Percentiles rank a stretch among this genome's conserved stretches.
Conservation (phyloP, 371 early-diverging fungal species). For the Actinomucor elegans region DNA sequence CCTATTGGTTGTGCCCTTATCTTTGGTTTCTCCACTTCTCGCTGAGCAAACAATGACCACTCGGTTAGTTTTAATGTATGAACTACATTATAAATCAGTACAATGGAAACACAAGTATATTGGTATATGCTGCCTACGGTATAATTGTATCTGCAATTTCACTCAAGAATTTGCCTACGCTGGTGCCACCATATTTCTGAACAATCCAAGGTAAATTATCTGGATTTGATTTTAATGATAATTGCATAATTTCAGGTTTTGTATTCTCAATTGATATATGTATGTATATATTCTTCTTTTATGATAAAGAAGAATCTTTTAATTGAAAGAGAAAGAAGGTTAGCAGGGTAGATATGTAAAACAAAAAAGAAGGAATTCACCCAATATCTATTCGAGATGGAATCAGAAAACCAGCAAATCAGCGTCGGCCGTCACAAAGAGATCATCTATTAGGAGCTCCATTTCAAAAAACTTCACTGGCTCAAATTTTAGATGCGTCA, state of each 20-base stretch:
- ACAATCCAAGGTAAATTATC: conserved; percentile 64
- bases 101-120: not conserved
- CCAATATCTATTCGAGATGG: conserved; percentile 4
- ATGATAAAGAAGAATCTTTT: not conserved
- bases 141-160: conserved; percentile 59
- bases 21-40: conserved; percentile 75
- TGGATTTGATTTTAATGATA: conserved; percentile 19
- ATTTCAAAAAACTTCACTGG: too few species aligned
- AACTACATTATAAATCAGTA: conserved; percentile 11
- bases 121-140: conserved; percentile 36
- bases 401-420: conserved; percentile 13
- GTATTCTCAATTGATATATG: not conserved
- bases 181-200: conserved; percentile 90
- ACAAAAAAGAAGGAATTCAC: not conserved
- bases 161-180: conserved; percentile 78
- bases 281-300: not conserved
- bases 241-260: conserved; percentile 11
- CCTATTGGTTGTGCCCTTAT: conserved; percentile 78
- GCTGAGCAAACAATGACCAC: conserved; percentile 85
- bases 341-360: not conserved
- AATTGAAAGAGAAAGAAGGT: too few species aligned
- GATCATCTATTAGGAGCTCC: conserved; percentile 15
- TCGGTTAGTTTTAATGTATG: conserved; percentile 50
- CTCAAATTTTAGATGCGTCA: conserved; percentile 6
- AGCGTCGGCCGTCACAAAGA: conserved; percentile 18